Evolutionary conservation across 805 yeast genomes (phyloP).

Genomic region (Pichia membranifaciens): DNA sequence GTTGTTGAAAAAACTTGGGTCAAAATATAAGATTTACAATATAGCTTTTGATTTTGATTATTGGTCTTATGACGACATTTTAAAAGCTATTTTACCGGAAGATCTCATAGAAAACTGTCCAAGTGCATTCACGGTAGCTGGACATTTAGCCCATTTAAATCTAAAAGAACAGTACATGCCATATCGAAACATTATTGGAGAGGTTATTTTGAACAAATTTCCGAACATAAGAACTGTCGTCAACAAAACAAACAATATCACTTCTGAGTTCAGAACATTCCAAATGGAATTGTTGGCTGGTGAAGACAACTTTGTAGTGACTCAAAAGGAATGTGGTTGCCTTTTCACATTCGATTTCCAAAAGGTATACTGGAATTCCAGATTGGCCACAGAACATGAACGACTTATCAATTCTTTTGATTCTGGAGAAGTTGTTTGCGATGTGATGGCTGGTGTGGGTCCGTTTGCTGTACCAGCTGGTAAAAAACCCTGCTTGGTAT

Average conservation of each 20-base stretch:
- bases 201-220: slow-evolving; percentile 84
- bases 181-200: slow-evolving; percentile 75
- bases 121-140: slow-evolving; percentile 86
- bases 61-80: slow-evolving; percentile 88
- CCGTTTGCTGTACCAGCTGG: slow-evolving; percentile 98
- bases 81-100: slow-evolving; percentile 72
- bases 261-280: slow-evolving; percentile 84
- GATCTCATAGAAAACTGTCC: slow-evolving; percentile 68
- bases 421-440: slow-evolving; percentile 74
- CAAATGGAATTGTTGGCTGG: slow-evolving; percentile 94
- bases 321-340: slow-evolving; percentile 86
- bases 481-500: slow-evolving; percentile 66
- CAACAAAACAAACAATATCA: slow-evolving; percentile 82
- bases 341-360: slow-evolving; percentile 80
- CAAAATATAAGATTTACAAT: slow-evolving; percentile 45
- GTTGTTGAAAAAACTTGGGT: slow-evolving; percentile 34
- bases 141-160: slow-evolving; percentile 93
- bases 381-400: slow-evolving; percentile 90
- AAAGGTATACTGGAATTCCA: slow-evolving; percentile 95
- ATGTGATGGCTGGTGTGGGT: slow-evolving; percentile 98
- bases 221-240: slow-evolving; percentile 81
- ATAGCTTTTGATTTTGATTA: slow-evolving; percentile 62
- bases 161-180: slow-evolving; percentile 80
- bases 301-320: slow-evolving; percentile 63
- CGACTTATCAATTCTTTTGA: slow-evolving; percentile 59